Evolutionary conservation across 768 basidiomycete genomes (phyloP), one percentile per base, ranked within the genome.

Genomic region (Paxillus ammoniavirescens): DNA sequence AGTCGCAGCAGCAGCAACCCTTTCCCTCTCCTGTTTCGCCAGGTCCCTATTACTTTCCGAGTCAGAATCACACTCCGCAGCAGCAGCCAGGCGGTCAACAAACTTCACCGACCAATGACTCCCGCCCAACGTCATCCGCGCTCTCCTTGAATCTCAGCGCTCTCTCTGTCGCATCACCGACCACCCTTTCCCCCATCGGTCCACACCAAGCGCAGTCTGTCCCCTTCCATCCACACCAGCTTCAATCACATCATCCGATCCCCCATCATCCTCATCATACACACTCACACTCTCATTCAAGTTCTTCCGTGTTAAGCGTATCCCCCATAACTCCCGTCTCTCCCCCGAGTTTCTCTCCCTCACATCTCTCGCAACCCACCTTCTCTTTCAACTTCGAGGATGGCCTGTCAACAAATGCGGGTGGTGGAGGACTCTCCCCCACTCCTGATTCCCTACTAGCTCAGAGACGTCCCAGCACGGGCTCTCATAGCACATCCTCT

Each of bases 91-190:
- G 6, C 9, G 4, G 43, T 14, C 35, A 50, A 10, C 64, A 59
- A 52, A 54, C 64, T 8, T 55, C 63, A 42, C 59, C 57, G 4
- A 15, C 38, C 18, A 38, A 50, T 0, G 64, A 64, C 10, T 18
- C 63, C 0, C 59, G 57, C 37, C 65, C 62, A 37, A 67, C 63
- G 21, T 61, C 74, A n/a, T 69, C 77, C 35, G 65, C 74, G 1
- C 75, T 89, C 42, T 81, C 84, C 30, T 80, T 90, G 65, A 90
- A 89, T 65, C 75, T 91, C 52, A 82, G 82, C 23, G 77, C 80
- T 1, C 78, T 90, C 49, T 74, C 81, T 47, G 87, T 90, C 50
- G 70, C 84, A 40, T 87, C 85, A 18, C 86, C 86, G 8, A 76
- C 82, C 8, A 81, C 81, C 55, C 75, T 84, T 49, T 87, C 86